Percentiles rank a stretch among this genome's conserved stretches.
phyloP scores from a whole-genome alignment of 768 basidiomycete genomes.

The Phylloporus rhodoxanthus region DNA sequence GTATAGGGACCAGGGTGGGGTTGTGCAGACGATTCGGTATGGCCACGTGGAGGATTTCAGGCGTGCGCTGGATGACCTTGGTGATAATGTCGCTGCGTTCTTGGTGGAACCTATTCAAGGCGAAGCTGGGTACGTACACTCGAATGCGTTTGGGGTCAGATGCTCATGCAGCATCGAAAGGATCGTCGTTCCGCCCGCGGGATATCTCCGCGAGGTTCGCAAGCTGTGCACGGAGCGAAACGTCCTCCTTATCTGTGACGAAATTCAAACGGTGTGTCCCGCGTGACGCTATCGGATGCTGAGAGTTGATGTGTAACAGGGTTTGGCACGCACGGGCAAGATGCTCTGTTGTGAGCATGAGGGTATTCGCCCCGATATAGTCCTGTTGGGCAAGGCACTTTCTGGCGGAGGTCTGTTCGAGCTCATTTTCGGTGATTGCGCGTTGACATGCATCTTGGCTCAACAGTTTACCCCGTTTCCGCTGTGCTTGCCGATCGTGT shows the following conservation, averaged over 20 bases:
- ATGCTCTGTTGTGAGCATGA: conserved; percentile 90
- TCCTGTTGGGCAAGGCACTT: conserved; percentile 93
- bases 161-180: conserved; percentile 33
- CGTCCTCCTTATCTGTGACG: conserved; percentile 94
- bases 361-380: conserved; percentile 80
- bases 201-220: conserved; percentile 75
- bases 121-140: conserved; percentile 79
- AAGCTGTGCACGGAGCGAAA: conserved; percentile 89
- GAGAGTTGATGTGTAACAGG: conserved; percentile 38
- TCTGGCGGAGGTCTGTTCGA: conserved; percentile 80
- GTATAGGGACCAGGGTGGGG: conserved; percentile 49
- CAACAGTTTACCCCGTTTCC: conserved; percentile 88
- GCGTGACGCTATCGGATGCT: neutral
- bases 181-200: conserved; percentile 85
- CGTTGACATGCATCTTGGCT: conserved; percentile 6
- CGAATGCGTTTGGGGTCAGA: neutral
- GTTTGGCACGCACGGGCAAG: conserved; percentile 89
- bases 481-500: conserved; percentile 87
- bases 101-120: conserved; percentile 98
- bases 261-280: conserved; percentile 85
- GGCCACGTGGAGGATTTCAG: conserved; percentile 80
- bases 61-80: conserved; percentile 72
- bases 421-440: conserved; percentile 1
- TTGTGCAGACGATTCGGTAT: conserved; percentile 63
- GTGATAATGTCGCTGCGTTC: conserved; percentile 84